Conservation (phyloP, 306 rosid genomes). For the Sesbania bispinosa region DNA sequence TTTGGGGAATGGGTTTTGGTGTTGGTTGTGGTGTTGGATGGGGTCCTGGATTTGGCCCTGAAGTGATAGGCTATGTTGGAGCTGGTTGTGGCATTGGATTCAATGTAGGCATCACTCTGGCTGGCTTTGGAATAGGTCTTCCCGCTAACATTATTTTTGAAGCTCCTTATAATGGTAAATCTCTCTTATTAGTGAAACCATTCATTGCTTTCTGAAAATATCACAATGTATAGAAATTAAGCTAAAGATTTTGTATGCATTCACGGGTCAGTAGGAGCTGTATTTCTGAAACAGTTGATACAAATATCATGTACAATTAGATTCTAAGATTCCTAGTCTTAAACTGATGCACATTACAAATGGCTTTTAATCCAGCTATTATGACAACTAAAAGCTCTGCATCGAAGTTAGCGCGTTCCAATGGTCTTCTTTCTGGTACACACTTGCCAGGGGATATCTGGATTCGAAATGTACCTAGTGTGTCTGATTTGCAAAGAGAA, state of each 20-base stretch:
- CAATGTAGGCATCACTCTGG: slow-evolving; percentile 75
- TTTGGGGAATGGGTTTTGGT: slow-evolving; percentile 96
- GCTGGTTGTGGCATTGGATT: slow-evolving; percentile 96
- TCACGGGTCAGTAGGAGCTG: background rate
- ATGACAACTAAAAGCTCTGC: slow-evolving; percentile 54
- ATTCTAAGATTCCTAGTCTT: slow-evolving; percentile 15
- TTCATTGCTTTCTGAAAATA: too few species aligned
- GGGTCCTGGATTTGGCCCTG: slow-evolving; percentile 99
- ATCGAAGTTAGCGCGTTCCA: slow-evolving; percentile 39
- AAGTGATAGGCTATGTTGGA: slow-evolving; percentile 88
- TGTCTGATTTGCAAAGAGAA: slow-evolving; percentile 58
- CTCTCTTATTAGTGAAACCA: too few species aligned
- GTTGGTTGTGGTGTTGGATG: slow-evolving; percentile 96
- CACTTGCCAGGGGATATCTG: slow-evolving; percentile 33
- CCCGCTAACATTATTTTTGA: slow-evolving; percentile 61
- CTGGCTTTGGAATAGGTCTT: slow-evolving; percentile 81
- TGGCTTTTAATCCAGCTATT: slow-evolving; percentile 43
- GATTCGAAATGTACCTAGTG: slow-evolving; percentile 40
- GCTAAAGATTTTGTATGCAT: background rate
- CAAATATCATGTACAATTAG: slow-evolving; percentile 11
- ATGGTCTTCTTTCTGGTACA: slow-evolving; percentile 31
- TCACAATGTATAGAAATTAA: too few species aligned
- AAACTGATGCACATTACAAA: background rate
- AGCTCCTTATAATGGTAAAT: slow-evolving; percentile 61
- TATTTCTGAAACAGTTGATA: background rate